These are phyloP conservation scores for Smittium mucronatum DNA, from an alignment of 371 early-diverging fungal genomes.

Conservation along the genomic window DNA sequence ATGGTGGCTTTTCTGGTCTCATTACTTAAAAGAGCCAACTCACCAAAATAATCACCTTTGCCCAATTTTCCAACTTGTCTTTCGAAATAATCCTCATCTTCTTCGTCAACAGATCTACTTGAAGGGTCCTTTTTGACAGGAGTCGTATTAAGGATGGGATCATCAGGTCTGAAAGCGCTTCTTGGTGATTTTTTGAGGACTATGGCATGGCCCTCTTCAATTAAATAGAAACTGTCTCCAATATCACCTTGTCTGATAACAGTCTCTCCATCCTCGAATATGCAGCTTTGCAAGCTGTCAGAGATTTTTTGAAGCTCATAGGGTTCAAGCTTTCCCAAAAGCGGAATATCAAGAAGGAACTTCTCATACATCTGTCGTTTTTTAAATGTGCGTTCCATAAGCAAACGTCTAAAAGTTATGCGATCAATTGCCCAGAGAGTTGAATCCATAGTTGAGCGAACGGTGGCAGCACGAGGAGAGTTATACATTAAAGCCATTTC, in stretches of 20 bases:
- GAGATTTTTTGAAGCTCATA: constrained; percentile 92
- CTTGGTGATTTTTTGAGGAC: constrained; percentile 42
- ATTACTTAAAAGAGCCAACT: constrained; percentile 82
- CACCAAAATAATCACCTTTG: constrained; percentile 94
- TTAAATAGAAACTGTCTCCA: constrained; percentile 70
- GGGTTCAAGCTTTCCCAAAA: constrained; percentile 69
- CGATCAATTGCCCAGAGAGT: constrained; percentile 93
- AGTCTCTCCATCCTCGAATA: constrained; percentile 61
- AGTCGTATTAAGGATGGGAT: neutral
- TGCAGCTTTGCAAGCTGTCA: constrained; percentile 77
- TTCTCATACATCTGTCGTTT: constrained; percentile 87
- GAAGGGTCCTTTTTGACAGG: neutral
- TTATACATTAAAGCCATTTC: constrained; percentile 97
- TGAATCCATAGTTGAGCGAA: constrained; percentile 66
- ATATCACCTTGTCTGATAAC: constrained; percentile 82
- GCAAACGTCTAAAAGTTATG: constrained; percentile 81
- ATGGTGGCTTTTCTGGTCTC: constrained; percentile 87
- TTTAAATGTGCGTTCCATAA: constrained; percentile 86
- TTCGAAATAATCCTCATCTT: constrained; percentile 43
- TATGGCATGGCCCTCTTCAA: constrained; percentile 78
- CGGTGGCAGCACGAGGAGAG: constrained; percentile 90
- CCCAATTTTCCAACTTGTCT: constrained; percentile 57
- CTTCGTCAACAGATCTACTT: constrained; percentile 36
- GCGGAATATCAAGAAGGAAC: constrained; percentile 77
- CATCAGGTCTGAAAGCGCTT: neutral